phyloP scores from a whole-genome alignment of 1,139 yeast species.

The Saccharomycopsis crataegensis region DNA sequence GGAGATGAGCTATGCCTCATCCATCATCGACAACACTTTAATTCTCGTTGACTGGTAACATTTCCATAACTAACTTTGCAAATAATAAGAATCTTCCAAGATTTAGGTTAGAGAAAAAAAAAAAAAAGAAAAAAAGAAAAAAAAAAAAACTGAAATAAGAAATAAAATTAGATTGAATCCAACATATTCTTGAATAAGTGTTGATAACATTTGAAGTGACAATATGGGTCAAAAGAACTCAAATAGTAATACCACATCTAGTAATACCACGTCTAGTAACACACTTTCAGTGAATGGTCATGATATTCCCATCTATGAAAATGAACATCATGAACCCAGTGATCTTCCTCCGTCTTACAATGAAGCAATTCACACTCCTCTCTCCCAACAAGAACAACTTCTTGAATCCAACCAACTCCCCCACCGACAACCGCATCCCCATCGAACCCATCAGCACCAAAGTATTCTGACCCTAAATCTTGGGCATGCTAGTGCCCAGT shows the following conservation, averaged over 20 bases:
- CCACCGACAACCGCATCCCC: not conserved
- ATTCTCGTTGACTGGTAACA: no score
- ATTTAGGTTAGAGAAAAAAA: no score
- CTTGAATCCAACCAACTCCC: not conserved
- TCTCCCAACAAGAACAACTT: not conserved
- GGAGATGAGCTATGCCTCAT: no score
- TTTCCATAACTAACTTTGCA: no score
- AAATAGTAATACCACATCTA: not conserved
- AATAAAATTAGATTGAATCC: no score
- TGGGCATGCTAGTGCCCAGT: not conserved
- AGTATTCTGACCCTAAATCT: not conserved
- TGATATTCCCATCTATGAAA: not conserved
- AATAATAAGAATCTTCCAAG: no score
- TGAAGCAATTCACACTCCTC: constrained; percentile 2
- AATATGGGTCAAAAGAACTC: no score
- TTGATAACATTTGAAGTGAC: no score
- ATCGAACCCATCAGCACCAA: not conserved
- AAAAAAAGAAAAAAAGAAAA: no score
- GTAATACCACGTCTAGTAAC: not conserved
- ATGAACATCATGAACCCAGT: not conserved
- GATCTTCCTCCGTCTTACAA: constrained; percentile 16
- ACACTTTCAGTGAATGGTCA: not conserved
- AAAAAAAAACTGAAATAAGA: no score
- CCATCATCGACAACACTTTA: no score
- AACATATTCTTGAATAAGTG: no score